Evolutionary conservation across 1,284 basidiomycete genomes (phyloP).

Genomic region (Caloboletus firmus): DNA sequence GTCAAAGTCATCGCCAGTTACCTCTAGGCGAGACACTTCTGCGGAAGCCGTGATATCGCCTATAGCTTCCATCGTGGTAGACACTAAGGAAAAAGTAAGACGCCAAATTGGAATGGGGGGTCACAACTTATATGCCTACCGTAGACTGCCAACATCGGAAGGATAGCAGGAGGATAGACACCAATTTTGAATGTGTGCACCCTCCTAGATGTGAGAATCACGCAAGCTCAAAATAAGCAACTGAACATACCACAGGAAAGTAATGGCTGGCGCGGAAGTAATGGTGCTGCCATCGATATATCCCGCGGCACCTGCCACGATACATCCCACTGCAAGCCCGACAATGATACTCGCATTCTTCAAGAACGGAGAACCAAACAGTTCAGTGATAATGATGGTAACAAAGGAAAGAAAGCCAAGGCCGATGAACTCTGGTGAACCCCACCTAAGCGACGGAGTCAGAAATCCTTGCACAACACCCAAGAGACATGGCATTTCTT

Average conservation of each 20-base stretch:
- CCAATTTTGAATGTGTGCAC: slow-evolving; percentile 77
- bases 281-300: slow-evolving; percentile 71
- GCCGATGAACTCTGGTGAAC: slow-evolving; percentile 79
- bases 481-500: slow-evolving; percentile 2
- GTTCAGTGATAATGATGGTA: slow-evolving; percentile 72
- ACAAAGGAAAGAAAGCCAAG: slow-evolving; percentile 83
- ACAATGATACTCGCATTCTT: slow-evolving; percentile 77
- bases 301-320: slow-evolving; percentile 73
- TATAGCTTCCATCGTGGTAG: slow-evolving; percentile 79
- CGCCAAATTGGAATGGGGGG: not conserved
- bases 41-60: slow-evolving; percentile 85
- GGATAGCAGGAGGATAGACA: slow-evolving; percentile 78
- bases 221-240: not conserved
- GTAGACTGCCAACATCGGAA: slow-evolving; percentile 84
- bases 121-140: slow-evolving; percentile 37
- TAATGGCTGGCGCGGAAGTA: slow-evolving; percentile 65
- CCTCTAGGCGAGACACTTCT: slow-evolving; percentile 72
- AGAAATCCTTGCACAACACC: not conserved
- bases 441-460: slow-evolving; percentile 50
- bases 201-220: slow-evolving; percentile 39
- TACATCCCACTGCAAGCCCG: slow-evolving; percentile 74
- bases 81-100: slow-evolving; percentile 44
- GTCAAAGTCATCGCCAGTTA: slow-evolving; percentile 74
- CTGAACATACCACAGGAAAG: slow-evolving; percentile 64
- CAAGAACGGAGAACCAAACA: slow-evolving; percentile 82